Base-by-base conservation (phyloP, 257 asterid genomes). In the Dorcoceras hygrometricum region DNA sequence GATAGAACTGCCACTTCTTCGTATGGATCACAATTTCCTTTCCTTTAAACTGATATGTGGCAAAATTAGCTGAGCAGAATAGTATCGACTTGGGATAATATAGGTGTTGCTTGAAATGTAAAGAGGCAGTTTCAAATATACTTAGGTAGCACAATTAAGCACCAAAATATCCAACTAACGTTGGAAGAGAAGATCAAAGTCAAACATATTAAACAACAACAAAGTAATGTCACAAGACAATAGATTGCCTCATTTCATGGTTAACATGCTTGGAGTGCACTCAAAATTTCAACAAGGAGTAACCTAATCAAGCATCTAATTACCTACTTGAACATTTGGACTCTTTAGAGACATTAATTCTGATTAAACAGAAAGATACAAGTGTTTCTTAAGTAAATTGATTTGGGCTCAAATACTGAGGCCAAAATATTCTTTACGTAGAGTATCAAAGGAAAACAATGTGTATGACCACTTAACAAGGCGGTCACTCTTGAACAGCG, bases 31-130 rank as follows among this genome's bases (percentile, higher is more conserved):
- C 62, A 19, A 70, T 79, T 75, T 70, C 71, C 54, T 61, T 72
- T 74, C 53, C 23, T 56, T 22, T 32, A 57, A 72, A 69, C 55
- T 23, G 28, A 43, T 43, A 72, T 58, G 34, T 54, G 66, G 75
- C 65, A 80, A 76, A 78, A 80, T 71, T 81, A 82, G 84, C 81
- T 82, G 82, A 82, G 83, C 71, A 66, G 70, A 78, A 76, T 66
- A 70, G 69, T 56, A 69, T 65, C 81, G 68, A 58, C 79, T 75
- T 57, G 71, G 72, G 73, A 67, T 66, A 69, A 56, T 66, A 63
- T 80, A 80, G 69, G 73, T 71, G 53, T 63, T 61, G 71, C 70
- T 78, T 66, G 75, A 72, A 76, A 72, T 70, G 74, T 76, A 80
- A 76, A 71, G 71, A 63, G 75, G 59, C 75, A 66, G 73, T 81